Evolutionary conservation across 23 red algal genomes (phyloP).

Genomic region (Pyropia yezoensis): DNA sequence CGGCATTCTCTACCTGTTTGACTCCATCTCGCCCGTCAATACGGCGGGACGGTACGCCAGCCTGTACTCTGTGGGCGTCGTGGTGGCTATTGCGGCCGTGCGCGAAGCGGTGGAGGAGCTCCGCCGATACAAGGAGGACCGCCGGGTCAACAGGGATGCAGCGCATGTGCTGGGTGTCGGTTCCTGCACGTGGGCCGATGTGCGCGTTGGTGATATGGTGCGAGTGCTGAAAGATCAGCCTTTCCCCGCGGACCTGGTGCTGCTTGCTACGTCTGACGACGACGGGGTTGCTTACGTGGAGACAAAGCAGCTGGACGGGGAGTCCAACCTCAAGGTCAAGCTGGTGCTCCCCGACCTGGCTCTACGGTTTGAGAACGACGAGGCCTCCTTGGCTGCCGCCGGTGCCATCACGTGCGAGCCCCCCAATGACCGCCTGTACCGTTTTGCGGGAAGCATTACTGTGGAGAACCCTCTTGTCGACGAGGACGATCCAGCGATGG

Average conservation of each 20-base stretch:
- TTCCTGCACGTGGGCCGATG: constrained; percentile 28
- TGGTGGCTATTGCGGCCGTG: constrained; percentile 57
- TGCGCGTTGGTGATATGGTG: constrained; percentile 83
- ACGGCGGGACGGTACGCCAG: constrained; percentile 64
- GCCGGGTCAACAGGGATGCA: constrained; percentile 41
- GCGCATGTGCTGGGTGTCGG: constrained; percentile 41
- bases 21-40: constrained; percentile 46
- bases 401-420: constrained; percentile 78
- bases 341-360: constrained; percentile 24
- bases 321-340: constrained; percentile 93
- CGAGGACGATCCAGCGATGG: constrained; percentile 3
- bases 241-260: constrained; percentile 78
- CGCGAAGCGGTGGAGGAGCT: constrained; percentile 76
- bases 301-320: constrained; percentile 86
- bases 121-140: constrained; percentile 60
- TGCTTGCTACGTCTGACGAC: constrained; percentile 54
- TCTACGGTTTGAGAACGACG: constrained; percentile 12
- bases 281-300: constrained; percentile 82
- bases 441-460: constrained; percentile 49
- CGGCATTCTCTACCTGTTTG: constrained; percentile 53
- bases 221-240: constrained; percentile 41
- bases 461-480: constrained; percentile 9
- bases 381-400: constrained; percentile 4
- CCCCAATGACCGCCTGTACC: constrained; percentile 70
- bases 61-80: constrained; percentile 44